Evolutionary conservation across 2,329 filamentous ascomycete species (phyloP), one percentile per base, ranked within the genome.

Genomic region (Talaromyces sp.): DNA sequence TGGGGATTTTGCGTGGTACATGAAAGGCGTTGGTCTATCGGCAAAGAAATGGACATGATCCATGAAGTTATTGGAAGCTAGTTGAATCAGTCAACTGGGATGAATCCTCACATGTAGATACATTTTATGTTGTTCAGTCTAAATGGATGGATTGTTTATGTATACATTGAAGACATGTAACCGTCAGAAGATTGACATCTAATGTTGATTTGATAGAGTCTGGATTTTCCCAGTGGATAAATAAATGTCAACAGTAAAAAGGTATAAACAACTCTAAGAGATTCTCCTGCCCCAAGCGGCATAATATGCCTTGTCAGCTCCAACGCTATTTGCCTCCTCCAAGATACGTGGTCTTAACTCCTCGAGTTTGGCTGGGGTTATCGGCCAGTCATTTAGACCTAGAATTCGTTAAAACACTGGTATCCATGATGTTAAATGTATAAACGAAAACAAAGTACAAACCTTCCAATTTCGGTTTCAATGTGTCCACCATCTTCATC

Each of bases 381-480:
- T 25, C 3, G 46, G 58, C 58, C 40, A 48, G n/a, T 54, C 28
- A 2, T 42, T 25, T 16, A 60, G 21, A 42, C 21, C 58, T 60
- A 18, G 21, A 18, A 2, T 9, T 31, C 33, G 8, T 60, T 46
- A 60, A 23, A 33, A 14, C 12, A 40, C 5, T 7, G 21, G 8
- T 12, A n/a, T 7, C 16, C 18, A 3, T 5, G 2, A 25, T 21
- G 2, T 12, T 21, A 37, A 52, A 54, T n/a, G 3, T 21, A 23
- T n/a, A 37, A 14, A 12, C n/a, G 2, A 5, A 28, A 37, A 23
- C 7, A 25, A 37, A 28, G n/a, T 5, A 54, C 58, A 1, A 33
- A 60, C 58, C 46, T 25, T 60, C 58, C 5, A 60, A 35, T 54
- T 60, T 60, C 18, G 58, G 58, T 42, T 54, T 60, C 35, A 60